Evolutionary conservation across 495 filamentous ascomycete genomes (phyloP), one percentile per base, ranked within the genome.

Genomic region (Aspergillus olivimuriae): DNA sequence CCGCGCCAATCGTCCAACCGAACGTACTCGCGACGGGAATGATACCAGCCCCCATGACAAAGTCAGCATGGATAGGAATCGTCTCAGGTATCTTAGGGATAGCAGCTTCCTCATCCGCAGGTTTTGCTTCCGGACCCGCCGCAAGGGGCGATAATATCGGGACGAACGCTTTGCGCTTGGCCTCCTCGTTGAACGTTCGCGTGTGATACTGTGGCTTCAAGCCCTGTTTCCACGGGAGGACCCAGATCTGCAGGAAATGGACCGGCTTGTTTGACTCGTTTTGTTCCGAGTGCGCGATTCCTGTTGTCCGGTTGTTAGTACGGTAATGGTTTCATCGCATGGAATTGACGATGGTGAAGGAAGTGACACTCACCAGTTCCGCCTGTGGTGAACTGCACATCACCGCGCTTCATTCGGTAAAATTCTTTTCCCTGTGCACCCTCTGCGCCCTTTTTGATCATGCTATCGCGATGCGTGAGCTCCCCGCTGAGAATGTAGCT

Each of bases 181-280:
- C 69, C 17, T 77, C 81, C 39, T 90, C 85, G 28, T 65, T 57
- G 48, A 86, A 88, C 17, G 73, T 78, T 44, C 64, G 71, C 9
- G 82, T 87, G 52, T 83, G 80, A 56, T 91, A 91, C 17, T 72
- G 69, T 3, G 85, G 86, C 46, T 68, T 75, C 39, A 91, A 68
- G 4, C 83, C 81, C 4, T 68, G 61, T 54, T 71, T 73, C 77
- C 84, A 87, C 2, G 86, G 85, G 16, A 83, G 59, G 2, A 77
- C 85, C 86, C 84, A 90, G 47, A 90, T 90, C 62, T 90, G 85
- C 16, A 90, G 69, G 58, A 89, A 89, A 55, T 91, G 86, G 14
- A 86, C 82, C 10, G 78, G 69, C 19, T 84, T 75, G 32, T 66
- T 62, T 12, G 61, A 54, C 53, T 89, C 81, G 61, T 87, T 89